Base-by-base conservation (phyloP, 108 stramenopile genomes). In the Skeletonema potamos region DNA sequence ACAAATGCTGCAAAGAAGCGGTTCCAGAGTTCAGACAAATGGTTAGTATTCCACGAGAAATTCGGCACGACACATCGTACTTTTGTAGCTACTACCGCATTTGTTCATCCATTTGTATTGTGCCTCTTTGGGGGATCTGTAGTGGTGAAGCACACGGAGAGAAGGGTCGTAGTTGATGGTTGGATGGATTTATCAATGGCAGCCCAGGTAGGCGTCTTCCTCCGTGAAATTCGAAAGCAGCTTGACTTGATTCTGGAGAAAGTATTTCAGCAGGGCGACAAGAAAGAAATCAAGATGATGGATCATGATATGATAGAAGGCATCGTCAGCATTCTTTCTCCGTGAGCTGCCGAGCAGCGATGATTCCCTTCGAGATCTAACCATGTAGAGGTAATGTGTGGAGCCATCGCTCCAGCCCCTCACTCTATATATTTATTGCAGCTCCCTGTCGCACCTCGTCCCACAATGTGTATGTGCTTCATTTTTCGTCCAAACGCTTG, bases 41-140 rank as follows among this genome's bases (percentile, higher is more conserved):
- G 88, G 88, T 55, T 91, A 26, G 80, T 78, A 1, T 94, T 86
- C 58, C 76, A 89, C 54, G 93, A 91, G 76, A 91, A 92, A 43
- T 89, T 94, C 82, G 89, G 81, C n/a, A 86, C 87, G 9, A 55
- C 76, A 4, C 56, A 79, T 43, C 81, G 87, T 5, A 84, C 85
- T 9, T 80, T 66, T 27, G 63, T 93, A 0, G 77, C 87, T 11
- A 84, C 88, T 12, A 91, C 92, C 13, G 39, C 66, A 57, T 81
- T 89, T 56, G 73, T 88, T 28, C 74, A 91, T 69, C 89, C 93
- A 28, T 59, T 89, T 27, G 69, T 80, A 0, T 29, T 94, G 22
- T 30, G 91, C 20, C 67, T 94, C 13, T 90, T 94, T 62, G 93
- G 93, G 27, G 79, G 83, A 0, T 28, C 62, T 0, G 51, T 90